Evolutionary conservation across 73 alveolate species (phyloP), one percentile per base, ranked within the genome.

Genomic region (Uronychia setigera): DNA sequence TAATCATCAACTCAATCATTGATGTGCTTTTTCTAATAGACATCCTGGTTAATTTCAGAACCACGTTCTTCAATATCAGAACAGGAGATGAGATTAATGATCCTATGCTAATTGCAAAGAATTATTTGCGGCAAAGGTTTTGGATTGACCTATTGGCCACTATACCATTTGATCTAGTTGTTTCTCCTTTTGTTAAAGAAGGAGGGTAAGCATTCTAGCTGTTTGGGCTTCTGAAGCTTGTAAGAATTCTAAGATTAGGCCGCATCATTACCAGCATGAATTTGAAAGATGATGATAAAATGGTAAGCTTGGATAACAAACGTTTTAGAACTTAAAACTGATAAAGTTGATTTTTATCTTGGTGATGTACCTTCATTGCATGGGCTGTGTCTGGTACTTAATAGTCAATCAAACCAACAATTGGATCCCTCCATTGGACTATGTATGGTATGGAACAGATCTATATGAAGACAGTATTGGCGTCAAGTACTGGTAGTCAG

Each of bases 341-440:
- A 74, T 35, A 29, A 33, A 77, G 28, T 75, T 87, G 11, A 13
- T 58, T 0, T 67, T 81, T 46, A 59, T 58, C 33, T 59, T 92
- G 76, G 31, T 84, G 5, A 75, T 92, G 33, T 92, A 80, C 80
- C 74, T 92, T 29, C 97, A 92, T 74, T 13, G 76, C 32, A 58
- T 76, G 33, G 91, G 91, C 25, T 92, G 97, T 59, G 32, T 84
- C 14, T 84, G 93, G 90, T 92, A 75, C 80, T 84, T 59, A 31
- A 84, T 88, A 0, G 90, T 85, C 31, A 27, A 30, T 0, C 19
- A 19, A 28, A 77, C 83, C 46, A 57, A 83, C 29, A 60, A 67
- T 1, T 92, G 95, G 93, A 33, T 75, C 35, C 97, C 97, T 9
- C 89, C 95, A 0, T 1, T 80, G 0, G 94, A 88, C 33, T 78